Base-by-base conservation (phyloP, 2,329 filamentous ascomycete species). In the Fusarium sp. region DNA sequence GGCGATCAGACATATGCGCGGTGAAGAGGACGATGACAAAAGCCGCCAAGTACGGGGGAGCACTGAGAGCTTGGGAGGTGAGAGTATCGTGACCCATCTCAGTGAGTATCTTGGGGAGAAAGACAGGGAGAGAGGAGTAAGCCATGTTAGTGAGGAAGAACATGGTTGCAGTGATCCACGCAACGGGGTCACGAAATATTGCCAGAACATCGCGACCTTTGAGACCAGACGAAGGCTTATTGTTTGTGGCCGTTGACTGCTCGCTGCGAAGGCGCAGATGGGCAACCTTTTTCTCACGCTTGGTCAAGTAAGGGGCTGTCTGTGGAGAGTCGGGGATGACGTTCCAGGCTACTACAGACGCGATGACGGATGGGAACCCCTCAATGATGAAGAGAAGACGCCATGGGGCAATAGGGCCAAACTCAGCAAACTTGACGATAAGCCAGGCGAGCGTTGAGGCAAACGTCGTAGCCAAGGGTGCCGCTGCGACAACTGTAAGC, bases 131-230 rank as follows among this genome's bases (percentile, higher is more conserved):
- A 28, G 93, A 96, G 78, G 91, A 91, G 84, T 97, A 98, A 18
- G 94, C 93, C 80, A 97, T 92, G 82, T 98, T 97, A 79, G 93
- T 91, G 81, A 92, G 90, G 85, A 97, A 95, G 86, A 97, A 94
- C 89, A 97, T 97, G 76, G 90, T 82, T 2, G 94, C 92, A 9
- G 93, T 93, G 47, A 96, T 85, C 84, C 94, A 96, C 45, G 81
- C 79, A 62, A 81, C 73, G 54, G 82, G 82, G 66, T 83, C 81
- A 39, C 69, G 54, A 56, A 83, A 76, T 20, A 83, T 78, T 69
- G 88, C 83, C 20, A 90, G 78, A 45, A 93, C 86, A 74, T 93
- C 90, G 36, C 81, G 81, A 76, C 86, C 83, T 44, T 90, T 84
- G 55, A 93, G 84, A 13, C 84, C 83, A n/a, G 77, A 71, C 9